phyloP scores from a whole-genome alignment of 2,329 filamentous ascomycete species.

The Hymenoscyphus infarciens region DNA sequence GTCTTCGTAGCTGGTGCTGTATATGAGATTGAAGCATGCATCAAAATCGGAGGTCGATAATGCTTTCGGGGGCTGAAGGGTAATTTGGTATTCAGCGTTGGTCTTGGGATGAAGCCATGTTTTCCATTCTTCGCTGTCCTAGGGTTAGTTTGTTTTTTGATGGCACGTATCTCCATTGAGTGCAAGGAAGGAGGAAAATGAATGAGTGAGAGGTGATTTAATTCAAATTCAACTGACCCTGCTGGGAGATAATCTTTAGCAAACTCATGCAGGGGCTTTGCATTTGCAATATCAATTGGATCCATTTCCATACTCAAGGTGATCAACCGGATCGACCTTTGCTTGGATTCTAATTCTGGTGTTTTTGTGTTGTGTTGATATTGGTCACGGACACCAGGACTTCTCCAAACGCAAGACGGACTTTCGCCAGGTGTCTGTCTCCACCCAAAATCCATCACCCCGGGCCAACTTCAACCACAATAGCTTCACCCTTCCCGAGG shows the following conservation, averaged over 20 bases:
- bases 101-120: slow-evolving; percentile 52
- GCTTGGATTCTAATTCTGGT: neutral
- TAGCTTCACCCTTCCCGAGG: neutral
- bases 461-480: neutral
- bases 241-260: slow-evolving; percentile 45
- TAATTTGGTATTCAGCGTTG: slow-evolving; percentile 41
- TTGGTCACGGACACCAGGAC: no score
- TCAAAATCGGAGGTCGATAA: slow-evolving; percentile 45
- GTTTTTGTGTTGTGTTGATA: no score
- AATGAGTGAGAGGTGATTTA: no score
- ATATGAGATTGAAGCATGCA: slow-evolving; percentile 54
- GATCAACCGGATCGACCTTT: neutral
- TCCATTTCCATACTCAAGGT: slow-evolving; percentile 11
- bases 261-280: slow-evolving; percentile 47
- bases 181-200: no score
- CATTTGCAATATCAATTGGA: slow-evolving; percentile 47
- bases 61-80: slow-evolving; percentile 40
- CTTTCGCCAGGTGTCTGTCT: no score
- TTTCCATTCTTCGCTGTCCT: slow-evolving; percentile 19
- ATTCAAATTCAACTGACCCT: slow-evolving; percentile 38
- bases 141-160: neutral
- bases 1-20: slow-evolving; percentile 59
- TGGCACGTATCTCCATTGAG: neutral
- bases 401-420: no score
- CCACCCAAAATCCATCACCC: no score